Percentiles rank a stretch among this genome's conserved stretches.
Conservation (phyloP, 2,329 filamentous ascomycete genomes). For the Colletotrichum viniferum region DNA sequence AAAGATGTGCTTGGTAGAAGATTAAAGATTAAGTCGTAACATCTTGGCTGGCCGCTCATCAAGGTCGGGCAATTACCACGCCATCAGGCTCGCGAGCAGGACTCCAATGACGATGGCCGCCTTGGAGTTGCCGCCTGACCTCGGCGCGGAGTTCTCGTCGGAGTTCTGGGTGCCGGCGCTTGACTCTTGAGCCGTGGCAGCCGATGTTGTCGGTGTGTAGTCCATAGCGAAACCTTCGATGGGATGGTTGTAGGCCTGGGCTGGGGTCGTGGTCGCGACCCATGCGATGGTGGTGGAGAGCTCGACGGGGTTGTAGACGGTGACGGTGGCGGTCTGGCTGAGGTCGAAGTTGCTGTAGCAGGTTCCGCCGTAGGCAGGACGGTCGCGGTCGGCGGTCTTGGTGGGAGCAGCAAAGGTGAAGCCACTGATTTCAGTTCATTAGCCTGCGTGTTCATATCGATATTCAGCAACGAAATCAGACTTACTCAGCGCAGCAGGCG, state of each 20-base stretch:
- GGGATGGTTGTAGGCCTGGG: slow-evolving; percentile 16
- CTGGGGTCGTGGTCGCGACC: slow-evolving; percentile 9
- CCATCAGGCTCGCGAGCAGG: slow-evolving; percentile 7
- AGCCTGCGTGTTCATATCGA: not conserved
- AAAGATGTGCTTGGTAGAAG: not conserved
- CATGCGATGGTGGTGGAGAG: slow-evolving; percentile 16
- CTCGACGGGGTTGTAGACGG: slow-evolving; percentile 9
- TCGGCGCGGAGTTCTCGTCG: slow-evolving; percentile 1
- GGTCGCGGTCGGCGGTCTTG: not conserved
- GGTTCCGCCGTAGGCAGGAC: slow-evolving; percentile 16
- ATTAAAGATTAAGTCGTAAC: not conserved
- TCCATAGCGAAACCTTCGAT: slow-evolving; percentile 13
- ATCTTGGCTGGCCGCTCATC: not conserved
- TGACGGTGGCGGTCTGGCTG: slow-evolving; percentile 14
- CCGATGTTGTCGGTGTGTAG: slow-evolving; percentile 5
- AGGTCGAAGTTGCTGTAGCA: slow-evolving; percentile 18
- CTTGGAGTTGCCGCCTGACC: slow-evolving; percentile 7
- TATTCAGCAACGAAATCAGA: not conserved
- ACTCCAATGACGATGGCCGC: not conserved
- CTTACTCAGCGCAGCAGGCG: slow-evolving; percentile 14
- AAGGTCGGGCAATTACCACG: not conserved
- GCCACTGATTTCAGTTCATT: not conserved
- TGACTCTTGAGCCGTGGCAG: not conserved
- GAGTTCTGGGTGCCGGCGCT: not conserved
- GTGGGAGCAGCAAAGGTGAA: slow-evolving; percentile 13